Evolutionary conservation across 495 filamentous ascomycete genomes (phyloP), one percentile per base, ranked within the genome.

Genomic region (Viridothelium virens): DNA sequence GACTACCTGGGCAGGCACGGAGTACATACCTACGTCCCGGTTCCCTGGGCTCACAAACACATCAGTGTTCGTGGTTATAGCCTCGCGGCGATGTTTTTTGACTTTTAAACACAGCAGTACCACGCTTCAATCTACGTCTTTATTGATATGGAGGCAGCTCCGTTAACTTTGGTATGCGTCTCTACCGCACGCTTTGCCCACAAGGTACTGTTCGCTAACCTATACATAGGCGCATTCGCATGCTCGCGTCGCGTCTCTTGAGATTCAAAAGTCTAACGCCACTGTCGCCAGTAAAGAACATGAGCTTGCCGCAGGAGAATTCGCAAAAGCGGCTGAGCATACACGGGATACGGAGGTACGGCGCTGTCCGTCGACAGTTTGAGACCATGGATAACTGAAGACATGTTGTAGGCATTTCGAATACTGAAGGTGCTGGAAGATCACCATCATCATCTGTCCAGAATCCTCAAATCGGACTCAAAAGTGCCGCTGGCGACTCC

Each of bases 251-350:
- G 92, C 92, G n/a, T 86, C 84, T 64, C 72, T 86, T 47, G 85
- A 91, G 67, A 88, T 88, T 64, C 86, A 88, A 68, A 86, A 86
- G 38, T 80, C 88, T 11, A 89, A 92, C 68, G 88, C 89, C 25
- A 87, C 87, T 3, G 85, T 88, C 34, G 92, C 93, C 16, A 88
- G 90, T 66, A 87, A 88, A 70, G 89, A 96, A 73, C 92, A 97
- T 79, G 87, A 92, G 66, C 82, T 91, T 46, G 94, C 94, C 31
- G 94, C 94, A 2, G 89, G 87, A 62, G 90, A 96, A 71, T 97
- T 96, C 76, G 86, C 91, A 59, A 88, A 87, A 39, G 92, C 91
- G 37, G 86, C 89, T 14, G 85, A 86, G 69, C 81, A 80, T 37
- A 94, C 90, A 10, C 81, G 80, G 11, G 92, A 95, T 73, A 79